Percentiles rank a stretch among this genome's conserved stretches.
phyloP scores from a whole-genome alignment of 2,329 filamentous ascomycete genomes.

The Sphaerulina musiva region DNA sequence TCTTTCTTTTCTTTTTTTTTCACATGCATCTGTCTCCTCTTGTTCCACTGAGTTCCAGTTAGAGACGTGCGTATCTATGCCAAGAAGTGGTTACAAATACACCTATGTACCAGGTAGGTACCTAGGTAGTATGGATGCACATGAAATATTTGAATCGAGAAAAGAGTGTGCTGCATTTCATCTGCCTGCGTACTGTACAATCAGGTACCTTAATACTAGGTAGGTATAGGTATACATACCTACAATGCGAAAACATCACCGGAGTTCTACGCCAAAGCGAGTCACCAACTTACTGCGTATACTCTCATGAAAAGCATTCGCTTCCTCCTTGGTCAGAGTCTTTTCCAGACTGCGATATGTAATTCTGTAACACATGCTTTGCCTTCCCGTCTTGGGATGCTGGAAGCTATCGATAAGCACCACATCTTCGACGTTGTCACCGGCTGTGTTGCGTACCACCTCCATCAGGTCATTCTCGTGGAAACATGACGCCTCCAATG shows the following conservation, averaged over 20 bases:
- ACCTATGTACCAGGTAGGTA: too few species aligned
- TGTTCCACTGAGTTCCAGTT: too few species aligned
- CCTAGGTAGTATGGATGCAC: too few species aligned
- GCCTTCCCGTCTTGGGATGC: slow-evolving; percentile 75
- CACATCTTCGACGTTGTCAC: slow-evolving; percentile 83
- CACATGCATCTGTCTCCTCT: too few species aligned
- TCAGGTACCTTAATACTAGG: not conserved
- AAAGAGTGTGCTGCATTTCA: not conserved
- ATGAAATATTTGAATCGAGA: too few species aligned
- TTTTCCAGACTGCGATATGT: slow-evolving; percentile 89
- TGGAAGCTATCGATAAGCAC: slow-evolving; percentile 76
- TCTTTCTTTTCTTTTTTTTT: too few species aligned
- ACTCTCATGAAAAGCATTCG: slow-evolving; percentile 65
- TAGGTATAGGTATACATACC: not conserved
- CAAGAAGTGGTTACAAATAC: too few species aligned
- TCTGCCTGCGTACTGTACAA: not conserved
- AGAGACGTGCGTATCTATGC: too few species aligned
- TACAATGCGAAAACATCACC: slow-evolving; percentile 39
- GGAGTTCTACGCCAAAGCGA: slow-evolving; percentile 71
- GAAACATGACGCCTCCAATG: slow-evolving; percentile 46
- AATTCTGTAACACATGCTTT: slow-evolving; percentile 85
- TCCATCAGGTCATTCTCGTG: slow-evolving; percentile 99
- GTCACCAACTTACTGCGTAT: slow-evolving; percentile 60
- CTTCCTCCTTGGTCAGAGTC: slow-evolving; percentile 78
- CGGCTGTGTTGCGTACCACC: slow-evolving; percentile 73